Percentiles rank a stretch among this genome's conserved stretches.
Evolutionary conservation across 768 basidiomycete species (phyloP).

Genomic region (Leccinum olivaceopallidum): DNA sequence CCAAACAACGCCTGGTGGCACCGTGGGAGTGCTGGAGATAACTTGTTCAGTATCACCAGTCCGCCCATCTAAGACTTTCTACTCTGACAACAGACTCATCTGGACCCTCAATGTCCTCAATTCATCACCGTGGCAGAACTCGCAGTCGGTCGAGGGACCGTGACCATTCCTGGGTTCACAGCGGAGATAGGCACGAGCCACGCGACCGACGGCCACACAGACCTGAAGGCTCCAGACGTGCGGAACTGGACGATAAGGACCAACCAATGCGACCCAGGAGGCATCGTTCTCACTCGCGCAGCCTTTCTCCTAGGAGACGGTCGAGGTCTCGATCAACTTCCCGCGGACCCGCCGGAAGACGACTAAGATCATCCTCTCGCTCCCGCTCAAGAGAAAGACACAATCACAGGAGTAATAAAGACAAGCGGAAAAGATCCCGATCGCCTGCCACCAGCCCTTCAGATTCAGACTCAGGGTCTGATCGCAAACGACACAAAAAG

Average conservation of each 20-base stretch:
- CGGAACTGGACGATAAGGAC: conserved; percentile 12
- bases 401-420: conserved; percentile 24
- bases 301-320: conserved; percentile 20
- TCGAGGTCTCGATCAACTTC: conserved; percentile 31
- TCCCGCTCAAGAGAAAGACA: conserved; percentile 39
- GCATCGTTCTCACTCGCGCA: conserved; percentile 25
- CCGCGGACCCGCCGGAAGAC: conserved; percentile 14
- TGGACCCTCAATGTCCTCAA: conserved; percentile 20
- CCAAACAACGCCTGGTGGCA: conserved; percentile 26
- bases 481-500: conserved; percentile 41
- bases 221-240: conserved; percentile 15
- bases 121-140: conserved; percentile 24
- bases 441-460: conserved; percentile 45
- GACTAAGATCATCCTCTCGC: conserved; percentile 24
- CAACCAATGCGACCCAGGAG: conserved; percentile 4
- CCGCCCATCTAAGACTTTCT: neutral
- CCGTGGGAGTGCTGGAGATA: neutral
- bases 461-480: conserved; percentile 33
- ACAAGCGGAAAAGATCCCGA: conserved; percentile 34
- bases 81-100: neutral
- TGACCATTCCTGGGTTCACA: conserved; percentile 13
- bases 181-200: conserved; percentile 18
- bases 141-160: conserved; percentile 19
- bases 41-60: conserved; percentile 5
- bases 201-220: conserved; percentile 21